A percentile compares a stretch with the other conserved stretches of the same genome.
Evolutionary conservation across 306 rosid species (phyloP).

Genomic region (Senna tora): DNA sequence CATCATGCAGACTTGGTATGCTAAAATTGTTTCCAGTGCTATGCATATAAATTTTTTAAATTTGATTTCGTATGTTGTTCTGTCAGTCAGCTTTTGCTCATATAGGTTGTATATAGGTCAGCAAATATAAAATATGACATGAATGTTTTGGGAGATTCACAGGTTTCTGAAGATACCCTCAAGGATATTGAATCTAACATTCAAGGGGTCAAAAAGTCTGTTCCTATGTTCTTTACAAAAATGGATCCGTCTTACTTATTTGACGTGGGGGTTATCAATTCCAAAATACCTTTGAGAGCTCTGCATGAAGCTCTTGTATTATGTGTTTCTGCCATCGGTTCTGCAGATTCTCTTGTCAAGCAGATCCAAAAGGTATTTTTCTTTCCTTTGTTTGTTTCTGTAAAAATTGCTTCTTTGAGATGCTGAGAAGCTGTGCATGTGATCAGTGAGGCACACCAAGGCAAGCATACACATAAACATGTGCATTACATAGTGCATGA

Average conservation of each 20-base stretch:
- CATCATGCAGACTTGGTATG: conserved; percentile 87
- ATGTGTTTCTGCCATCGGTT: conserved; percentile 88
- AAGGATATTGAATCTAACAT: conserved; percentile 52
- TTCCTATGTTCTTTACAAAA: conserved; percentile 70
- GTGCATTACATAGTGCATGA: not conserved
- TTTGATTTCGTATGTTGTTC: conserved; percentile 10
- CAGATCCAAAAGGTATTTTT: conserved; percentile 65
- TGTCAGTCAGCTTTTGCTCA: not conserved
- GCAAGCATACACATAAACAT: not conserved
- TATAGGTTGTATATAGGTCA: conserved; percentile 20
- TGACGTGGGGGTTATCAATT: conserved; percentile 49
- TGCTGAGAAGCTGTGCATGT: conserved; percentile 7
- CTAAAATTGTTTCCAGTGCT: not conserved
- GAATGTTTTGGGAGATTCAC: conserved; percentile 39
- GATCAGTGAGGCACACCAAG: not conserved
- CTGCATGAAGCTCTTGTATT: conserved; percentile 51
- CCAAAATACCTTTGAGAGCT: conserved; percentile 53
- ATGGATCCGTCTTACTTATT: conserved; percentile 78
- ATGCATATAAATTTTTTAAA: conserved; percentile 2
- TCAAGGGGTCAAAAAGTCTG: conserved; percentile 49
- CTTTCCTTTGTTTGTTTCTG: conserved; percentile 8
- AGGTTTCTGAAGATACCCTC: conserved; percentile 66
- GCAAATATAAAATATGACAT: not conserved
- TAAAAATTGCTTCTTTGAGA: conserved; percentile 24
- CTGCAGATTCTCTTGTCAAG: conserved; percentile 79